These are phyloP conservation scores for Phytophthora sp. DNA, from an alignment of 352 stramenopile genomes.

Conservation along the genomic window DNA sequence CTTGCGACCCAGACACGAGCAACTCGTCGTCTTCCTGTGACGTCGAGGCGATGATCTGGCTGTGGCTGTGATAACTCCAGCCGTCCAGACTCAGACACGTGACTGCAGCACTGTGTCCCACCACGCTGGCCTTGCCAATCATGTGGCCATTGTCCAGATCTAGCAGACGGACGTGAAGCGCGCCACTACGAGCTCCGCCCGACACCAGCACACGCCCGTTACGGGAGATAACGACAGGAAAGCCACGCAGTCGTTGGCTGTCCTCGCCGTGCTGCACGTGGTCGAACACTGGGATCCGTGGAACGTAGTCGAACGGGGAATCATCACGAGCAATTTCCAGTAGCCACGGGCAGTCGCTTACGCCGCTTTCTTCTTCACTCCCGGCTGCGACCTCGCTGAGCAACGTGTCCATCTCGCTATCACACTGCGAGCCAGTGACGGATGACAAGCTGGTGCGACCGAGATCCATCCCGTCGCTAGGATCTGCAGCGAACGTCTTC, in stretches of 20 bases:
- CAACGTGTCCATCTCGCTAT: conserved; percentile 28
- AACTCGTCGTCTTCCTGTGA: conserved; percentile 76
- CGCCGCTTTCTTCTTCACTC: conserved; percentile 17
- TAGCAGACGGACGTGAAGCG: conserved; percentile 75
- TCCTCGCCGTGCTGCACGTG: conserved; percentile 34
- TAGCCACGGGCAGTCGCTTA: conserved; percentile 64
- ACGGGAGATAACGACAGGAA: conserved; percentile 69
- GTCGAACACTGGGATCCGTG: conserved; percentile 80
- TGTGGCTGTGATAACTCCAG: conserved; percentile 53
- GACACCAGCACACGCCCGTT: conserved; percentile 80
- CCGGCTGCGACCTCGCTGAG: conserved; percentile 5
- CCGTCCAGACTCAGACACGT: conserved; percentile 79
- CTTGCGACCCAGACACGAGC: conserved; percentile 72
- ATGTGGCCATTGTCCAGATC: conserved; percentile 87
- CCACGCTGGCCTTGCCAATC: conserved; percentile 81
- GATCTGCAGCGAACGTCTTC: conserved; percentile 29
- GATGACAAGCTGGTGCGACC: conserved; percentile 23
- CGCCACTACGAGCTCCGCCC: conserved; percentile 73
- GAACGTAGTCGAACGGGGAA: conserved; percentile 83
- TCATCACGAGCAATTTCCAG: conserved; percentile 73
- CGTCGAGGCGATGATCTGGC: conserved; percentile 29
- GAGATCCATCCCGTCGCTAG: conserved; percentile 12
- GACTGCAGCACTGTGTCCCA: conserved; percentile 69
- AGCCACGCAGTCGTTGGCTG: conserved; percentile 25
- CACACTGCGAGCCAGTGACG: conserved; percentile 11